Percentiles rank a stretch among this genome's conserved stretches.
Conservation (phyloP, 2,329 filamentous ascomycete species). For the Botrytis deweyae region DNA sequence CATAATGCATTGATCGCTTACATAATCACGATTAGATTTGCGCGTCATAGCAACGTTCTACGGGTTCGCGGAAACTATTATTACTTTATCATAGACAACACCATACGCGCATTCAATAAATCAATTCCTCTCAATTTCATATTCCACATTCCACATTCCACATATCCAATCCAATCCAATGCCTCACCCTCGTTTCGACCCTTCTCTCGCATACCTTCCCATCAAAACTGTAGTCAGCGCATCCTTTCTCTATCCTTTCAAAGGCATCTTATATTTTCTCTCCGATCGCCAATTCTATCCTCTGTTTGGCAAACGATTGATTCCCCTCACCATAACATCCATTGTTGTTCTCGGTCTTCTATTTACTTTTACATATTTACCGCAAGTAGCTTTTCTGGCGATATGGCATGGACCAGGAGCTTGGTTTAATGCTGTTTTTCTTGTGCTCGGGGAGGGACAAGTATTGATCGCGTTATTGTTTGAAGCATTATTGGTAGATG, state of each 20-base stretch:
- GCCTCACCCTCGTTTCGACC: slow-evolving; percentile 13
- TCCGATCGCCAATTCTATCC: slow-evolving; percentile 79
- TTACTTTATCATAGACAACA: not conserved
- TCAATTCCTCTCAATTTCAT: not conserved
- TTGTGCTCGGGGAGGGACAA: slow-evolving; percentile 74
- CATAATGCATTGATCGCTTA: not conserved
- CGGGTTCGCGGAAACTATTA: not conserved
- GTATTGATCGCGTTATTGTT: slow-evolving; percentile 52
- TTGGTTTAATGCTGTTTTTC: slow-evolving; percentile 84
- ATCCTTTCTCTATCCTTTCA: slow-evolving; percentile 52
- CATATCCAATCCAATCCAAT: not conserved
- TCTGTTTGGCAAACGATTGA: slow-evolving; percentile 71
- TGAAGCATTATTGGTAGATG: slow-evolving; percentile 79
- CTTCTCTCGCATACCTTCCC: slow-evolving; percentile 21
- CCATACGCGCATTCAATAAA: not conserved
- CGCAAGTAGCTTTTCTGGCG: slow-evolving; percentile 83
- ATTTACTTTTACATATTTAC: slow-evolving; percentile 84
- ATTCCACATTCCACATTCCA: not conserved
- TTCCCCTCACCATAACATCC: slow-evolving; percentile 81
- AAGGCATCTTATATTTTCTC: slow-evolving; percentile 81
- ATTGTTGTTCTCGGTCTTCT: slow-evolving; percentile 79
- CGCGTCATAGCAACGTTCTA: not conserved
- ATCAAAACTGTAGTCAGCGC: slow-evolving; percentile 35
- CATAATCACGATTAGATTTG: not conserved
- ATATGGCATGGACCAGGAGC: slow-evolving; percentile 86